A percentile compares a stretch with the other conserved stretches of the same genome.
Evolutionary conservation across 1,284 basidiomycete genomes (phyloP).

Genomic region (Mycena sp.): DNA sequence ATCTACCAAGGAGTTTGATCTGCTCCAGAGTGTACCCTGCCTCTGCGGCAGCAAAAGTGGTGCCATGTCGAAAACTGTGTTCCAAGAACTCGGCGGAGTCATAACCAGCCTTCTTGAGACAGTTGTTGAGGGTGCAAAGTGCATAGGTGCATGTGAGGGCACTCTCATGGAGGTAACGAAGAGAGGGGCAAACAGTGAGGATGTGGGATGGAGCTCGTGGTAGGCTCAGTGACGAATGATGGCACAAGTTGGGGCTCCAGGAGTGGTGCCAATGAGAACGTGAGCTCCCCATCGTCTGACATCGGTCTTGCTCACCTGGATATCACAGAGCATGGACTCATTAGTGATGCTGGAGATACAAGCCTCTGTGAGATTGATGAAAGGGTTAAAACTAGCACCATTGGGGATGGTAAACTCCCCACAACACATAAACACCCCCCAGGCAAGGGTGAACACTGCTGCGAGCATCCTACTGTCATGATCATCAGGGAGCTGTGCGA

Average conservation of each 20-base stretch:
- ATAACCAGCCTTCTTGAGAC: background rate
- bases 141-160: background rate
- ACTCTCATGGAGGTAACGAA: background rate
- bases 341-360: slow-evolving; percentile 6
- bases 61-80: slow-evolving; percentile 1
- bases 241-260: background rate
- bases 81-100: background rate
- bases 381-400: background rate
- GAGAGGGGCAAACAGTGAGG: background rate
- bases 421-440: slow-evolving; percentile 7
- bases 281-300: background rate
- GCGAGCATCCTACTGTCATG: slow-evolving; percentile 9
- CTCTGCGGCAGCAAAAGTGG: no score
- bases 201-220: background rate
- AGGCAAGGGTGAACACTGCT: slow-evolving; percentile 6
- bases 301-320: slow-evolving; percentile 1
- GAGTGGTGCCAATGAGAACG: background rate
- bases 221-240: background rate
- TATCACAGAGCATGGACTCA: background rate
- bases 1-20: no score
- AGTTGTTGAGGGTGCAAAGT: background rate
- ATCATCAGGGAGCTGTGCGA: slow-evolving; percentile 13
- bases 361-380: slow-evolving; percentile 4
- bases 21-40: no score
- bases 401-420: slow-evolving; percentile 4